phyloP scores from a whole-genome alignment of 768 basidiomycete genomes.

The Mycena polygramma region DNA sequence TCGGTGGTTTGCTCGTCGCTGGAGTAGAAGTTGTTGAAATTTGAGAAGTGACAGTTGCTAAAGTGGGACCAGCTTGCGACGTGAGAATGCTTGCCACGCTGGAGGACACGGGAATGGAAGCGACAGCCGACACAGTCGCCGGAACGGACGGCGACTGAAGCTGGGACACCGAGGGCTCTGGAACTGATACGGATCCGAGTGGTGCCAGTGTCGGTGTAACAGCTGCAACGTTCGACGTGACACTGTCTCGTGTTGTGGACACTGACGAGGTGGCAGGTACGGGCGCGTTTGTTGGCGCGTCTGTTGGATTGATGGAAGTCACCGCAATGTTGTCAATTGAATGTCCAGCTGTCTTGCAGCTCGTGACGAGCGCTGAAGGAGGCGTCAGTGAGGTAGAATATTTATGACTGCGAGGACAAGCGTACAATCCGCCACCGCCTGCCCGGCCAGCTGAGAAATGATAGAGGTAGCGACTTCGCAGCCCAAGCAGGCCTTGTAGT shows the following conservation, averaged over 20 bases:
- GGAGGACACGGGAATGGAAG: not conserved
- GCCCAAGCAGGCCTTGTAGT: conserved; percentile 13
- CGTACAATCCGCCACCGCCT: conserved; percentile 5
- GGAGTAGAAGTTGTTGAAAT: not conserved
- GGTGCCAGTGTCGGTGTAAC: not conserved
- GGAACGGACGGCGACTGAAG: too few species aligned
- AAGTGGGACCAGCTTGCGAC: not conserved
- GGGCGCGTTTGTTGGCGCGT: not conserved
- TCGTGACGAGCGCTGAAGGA: conserved; percentile 3
- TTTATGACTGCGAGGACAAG: not conserved
- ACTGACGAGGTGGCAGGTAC: not conserved
- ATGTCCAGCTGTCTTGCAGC: not conserved
- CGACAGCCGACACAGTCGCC: too few species aligned
- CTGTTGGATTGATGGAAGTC: not conserved
- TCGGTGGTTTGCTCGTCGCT: not conserved
- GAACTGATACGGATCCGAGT: not conserved
- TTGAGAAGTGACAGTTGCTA: not conserved
- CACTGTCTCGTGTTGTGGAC: not conserved
- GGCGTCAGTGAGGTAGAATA: not conserved
- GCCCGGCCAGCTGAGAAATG: not conserved
- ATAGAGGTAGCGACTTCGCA: conserved; percentile 1
- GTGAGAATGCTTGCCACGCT: not conserved
- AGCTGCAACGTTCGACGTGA: not conserved
- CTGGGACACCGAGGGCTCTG: not conserved
- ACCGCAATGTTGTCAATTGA: not conserved